Conservation (phyloP, 2,329 filamentous ascomycete species). For the Curvularia sp. region DNA sequence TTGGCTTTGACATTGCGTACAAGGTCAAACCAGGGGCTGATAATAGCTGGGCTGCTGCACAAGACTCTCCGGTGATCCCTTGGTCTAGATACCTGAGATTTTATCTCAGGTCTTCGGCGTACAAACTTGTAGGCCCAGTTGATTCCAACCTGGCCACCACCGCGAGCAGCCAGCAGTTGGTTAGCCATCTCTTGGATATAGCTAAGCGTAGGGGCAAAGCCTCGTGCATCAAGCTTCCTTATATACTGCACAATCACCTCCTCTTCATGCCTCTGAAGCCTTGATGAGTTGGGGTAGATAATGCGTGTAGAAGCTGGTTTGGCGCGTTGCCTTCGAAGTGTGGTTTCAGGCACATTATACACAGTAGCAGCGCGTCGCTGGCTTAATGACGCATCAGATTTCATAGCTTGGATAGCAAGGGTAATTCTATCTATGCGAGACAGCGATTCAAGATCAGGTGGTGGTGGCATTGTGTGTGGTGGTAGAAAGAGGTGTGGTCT, state of each 20-base stretch:
- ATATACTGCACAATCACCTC: slow-evolving; percentile 18
- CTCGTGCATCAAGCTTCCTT: slow-evolving; percentile 15
- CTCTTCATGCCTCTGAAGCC: slow-evolving; percentile 16
- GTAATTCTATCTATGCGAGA: slow-evolving; percentile 6
- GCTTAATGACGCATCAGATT: not conserved
- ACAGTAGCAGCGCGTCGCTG: slow-evolving; percentile 1
- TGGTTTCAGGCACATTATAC: slow-evolving; percentile 4
- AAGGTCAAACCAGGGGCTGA: too few species aligned
- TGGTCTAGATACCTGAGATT: slow-evolving; percentile 12
- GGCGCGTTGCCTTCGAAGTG: slow-evolving; percentile 11
- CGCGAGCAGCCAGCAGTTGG: slow-evolving; percentile 18
- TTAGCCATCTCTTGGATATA: slow-evolving; percentile 20
- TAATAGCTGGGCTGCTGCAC: slow-evolving; percentile 14
- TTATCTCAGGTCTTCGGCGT: slow-evolving; percentile 12
- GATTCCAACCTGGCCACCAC: slow-evolving; percentile 12
- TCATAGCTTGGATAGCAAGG: slow-evolving; percentile 2
- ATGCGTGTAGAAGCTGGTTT: slow-evolving; percentile 13
- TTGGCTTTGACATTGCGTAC: too few species aligned
- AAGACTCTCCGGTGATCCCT: slow-evolving; percentile 17
- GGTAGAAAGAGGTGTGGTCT: slow-evolving; percentile 6
- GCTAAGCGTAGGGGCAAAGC: too few species aligned
- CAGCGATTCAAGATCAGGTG: slow-evolving; percentile 7
- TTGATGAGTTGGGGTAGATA: slow-evolving; percentile 1
- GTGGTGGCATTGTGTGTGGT: slow-evolving; percentile 6
- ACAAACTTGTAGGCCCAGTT: slow-evolving; percentile 21